Conservation (phyloP, 768 basidiomycete species). For the Neoboletus subvelutipes region DNA sequence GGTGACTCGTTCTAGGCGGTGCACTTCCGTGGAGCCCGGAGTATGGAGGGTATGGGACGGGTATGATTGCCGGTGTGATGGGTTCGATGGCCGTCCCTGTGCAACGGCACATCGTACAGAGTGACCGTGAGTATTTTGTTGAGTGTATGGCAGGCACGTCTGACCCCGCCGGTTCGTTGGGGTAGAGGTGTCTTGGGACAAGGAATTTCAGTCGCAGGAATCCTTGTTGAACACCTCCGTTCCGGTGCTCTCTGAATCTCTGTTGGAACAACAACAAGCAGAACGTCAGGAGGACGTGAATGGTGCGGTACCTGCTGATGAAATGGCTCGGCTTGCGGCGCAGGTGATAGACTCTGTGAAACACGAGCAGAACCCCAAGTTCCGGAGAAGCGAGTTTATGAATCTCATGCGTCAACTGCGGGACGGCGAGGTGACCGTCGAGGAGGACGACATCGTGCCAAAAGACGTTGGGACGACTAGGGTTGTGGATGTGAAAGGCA, state of each 20-base stretch:
- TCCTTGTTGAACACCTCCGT: constrained; percentile 32
- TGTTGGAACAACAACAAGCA: constrained; percentile 17
- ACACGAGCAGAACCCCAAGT: constrained; percentile 78
- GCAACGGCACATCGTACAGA: constrained; percentile 29
- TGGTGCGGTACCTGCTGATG: constrained; percentile 43
- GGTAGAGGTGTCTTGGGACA: constrained; percentile 51
- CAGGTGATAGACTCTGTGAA: constrained; percentile 73
- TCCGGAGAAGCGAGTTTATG: constrained; percentile 82
- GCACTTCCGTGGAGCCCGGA: constrained; percentile 41
- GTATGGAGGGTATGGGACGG: constrained; percentile 39
- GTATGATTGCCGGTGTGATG: constrained; percentile 37
- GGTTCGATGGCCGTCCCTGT: constrained; percentile 14
- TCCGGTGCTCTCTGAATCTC: constrained; percentile 1
- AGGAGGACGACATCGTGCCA: constrained; percentile 75
- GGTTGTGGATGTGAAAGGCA: constrained; percentile 56
- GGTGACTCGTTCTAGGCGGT: constrained; percentile 27
- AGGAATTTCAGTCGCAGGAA: constrained; percentile 62
- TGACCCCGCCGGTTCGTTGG: background rate
- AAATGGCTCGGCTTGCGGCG: constrained; percentile 79
- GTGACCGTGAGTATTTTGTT: constrained; percentile 43
- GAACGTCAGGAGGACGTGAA: constrained; percentile 20
- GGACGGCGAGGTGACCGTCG: constrained; percentile 74
- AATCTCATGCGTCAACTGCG: constrained; percentile 81
- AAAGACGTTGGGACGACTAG: constrained; percentile 33
- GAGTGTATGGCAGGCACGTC: background rate